Conservation (phyloP, 768 basidiomycete genomes). For the Flagelloscypha sp. region DNA sequence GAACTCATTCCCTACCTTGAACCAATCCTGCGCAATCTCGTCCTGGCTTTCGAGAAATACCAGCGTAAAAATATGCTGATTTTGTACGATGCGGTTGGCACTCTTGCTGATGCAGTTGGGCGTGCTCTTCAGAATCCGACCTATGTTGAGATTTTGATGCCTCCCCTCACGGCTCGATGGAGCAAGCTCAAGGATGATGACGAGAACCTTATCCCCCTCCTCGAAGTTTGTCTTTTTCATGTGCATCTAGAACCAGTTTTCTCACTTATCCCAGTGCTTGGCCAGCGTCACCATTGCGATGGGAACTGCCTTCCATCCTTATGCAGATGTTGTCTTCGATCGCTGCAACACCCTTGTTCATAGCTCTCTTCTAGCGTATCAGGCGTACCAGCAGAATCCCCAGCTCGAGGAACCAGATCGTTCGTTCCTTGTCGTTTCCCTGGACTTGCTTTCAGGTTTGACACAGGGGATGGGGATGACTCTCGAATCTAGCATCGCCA, state of each 20-base stretch:
- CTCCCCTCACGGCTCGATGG: constrained; percentile 87
- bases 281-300: constrained; percentile 97
- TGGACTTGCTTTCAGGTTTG: constrained; percentile 93
- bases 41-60: constrained; percentile 95
- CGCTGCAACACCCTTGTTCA: constrained; percentile 86
- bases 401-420: constrained; percentile 93
- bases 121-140: constrained; percentile 74
- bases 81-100: constrained; percentile 97
- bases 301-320: constrained; percentile 79
- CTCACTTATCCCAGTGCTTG: constrained; percentile 59
- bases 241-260: constrained; percentile 1
- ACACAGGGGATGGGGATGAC: constrained; percentile 85
- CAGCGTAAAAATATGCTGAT: constrained; percentile 99
- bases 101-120: constrained; percentile 94
- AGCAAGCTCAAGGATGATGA: constrained; percentile 85
- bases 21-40: constrained; percentile 89
- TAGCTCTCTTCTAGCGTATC: constrained; percentile 73
- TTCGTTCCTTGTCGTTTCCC: constrained; percentile 93
- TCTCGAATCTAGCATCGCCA: constrained; percentile 65
- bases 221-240: constrained; percentile 59
- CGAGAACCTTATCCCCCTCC: constrained; percentile 84
- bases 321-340: constrained; percentile 86
- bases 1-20: constrained; percentile 91
- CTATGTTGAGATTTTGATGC: constrained; percentile 95
- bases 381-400: constrained; percentile 80